These are phyloP conservation scores for Conticribra weissflogii DNA, from an alignment of 108 stramenopile species.

Conservation along the genomic window DNA sequence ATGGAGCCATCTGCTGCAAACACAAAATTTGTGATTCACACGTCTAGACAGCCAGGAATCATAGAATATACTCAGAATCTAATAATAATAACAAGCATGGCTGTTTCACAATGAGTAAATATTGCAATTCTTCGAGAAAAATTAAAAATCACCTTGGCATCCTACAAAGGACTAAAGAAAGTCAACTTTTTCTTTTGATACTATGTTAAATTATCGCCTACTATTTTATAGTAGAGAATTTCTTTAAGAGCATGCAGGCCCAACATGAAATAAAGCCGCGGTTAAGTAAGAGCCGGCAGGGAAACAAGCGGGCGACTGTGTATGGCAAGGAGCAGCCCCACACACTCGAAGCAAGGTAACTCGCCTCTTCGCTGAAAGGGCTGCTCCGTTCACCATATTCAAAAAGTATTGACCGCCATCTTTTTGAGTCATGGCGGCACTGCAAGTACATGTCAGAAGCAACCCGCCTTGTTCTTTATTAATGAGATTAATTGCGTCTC, in stretches of 20 bases:
- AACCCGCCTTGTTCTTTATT: constrained; percentile 73
- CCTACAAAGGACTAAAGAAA: no score
- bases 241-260: constrained; percentile 39
- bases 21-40: no score
- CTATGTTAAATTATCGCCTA: no score
- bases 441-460: constrained; percentile 93
- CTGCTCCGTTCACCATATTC: constrained; percentile 74
- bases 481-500: constrained; percentile 87
- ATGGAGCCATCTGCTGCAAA: no score
- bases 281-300: constrained; percentile 86
- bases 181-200: no score
- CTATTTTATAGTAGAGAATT: no score
- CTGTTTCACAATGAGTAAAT: no score
- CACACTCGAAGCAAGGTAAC: constrained; percentile 65
- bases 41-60: no score
- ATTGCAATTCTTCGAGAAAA: no score
- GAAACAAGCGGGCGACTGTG: constrained; percentile 72
- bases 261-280: constrained; percentile 75
- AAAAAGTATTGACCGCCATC: constrained; percentile 87
- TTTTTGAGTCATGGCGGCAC: constrained; percentile 93
- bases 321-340: constrained; percentile 86
- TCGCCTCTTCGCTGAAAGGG: constrained; percentile 65
- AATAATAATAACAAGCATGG: no score
- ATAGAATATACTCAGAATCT: no score
- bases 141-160: no score